Evolutionary conservation across 169 alveolate species (phyloP).

Genomic region (Plasmodium gallinaceum): DNA sequence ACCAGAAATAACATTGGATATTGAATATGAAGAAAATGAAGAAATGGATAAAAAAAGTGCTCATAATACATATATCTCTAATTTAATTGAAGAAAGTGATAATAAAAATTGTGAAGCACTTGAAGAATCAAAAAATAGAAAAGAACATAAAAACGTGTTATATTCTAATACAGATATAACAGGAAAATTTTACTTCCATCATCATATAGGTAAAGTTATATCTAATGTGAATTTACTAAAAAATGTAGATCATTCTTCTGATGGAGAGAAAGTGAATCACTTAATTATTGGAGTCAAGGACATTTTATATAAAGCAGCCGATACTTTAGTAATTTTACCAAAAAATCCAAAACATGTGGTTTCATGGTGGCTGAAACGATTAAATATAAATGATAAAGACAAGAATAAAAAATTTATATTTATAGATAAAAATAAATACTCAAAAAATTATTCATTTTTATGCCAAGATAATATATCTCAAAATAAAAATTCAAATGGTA

Average conservation of each 20-base stretch:
- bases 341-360: conserved; percentile 79
- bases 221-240: conserved; percentile 44
- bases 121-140: conserved; percentile 61
- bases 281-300: conserved; percentile 20
- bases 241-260: conserved; percentile 16
- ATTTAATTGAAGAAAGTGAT: neutral
- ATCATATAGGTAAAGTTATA: conserved; percentile 51
- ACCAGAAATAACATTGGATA: conserved; percentile 14
- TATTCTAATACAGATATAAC: conserved; percentile 75
- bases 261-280: conserved; percentile 54
- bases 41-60: neutral
- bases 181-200: conserved; percentile 75
- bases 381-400: conserved; percentile 60
- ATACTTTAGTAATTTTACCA: conserved; percentile 80
- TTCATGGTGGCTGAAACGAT: conserved; percentile 75
- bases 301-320: conserved; percentile 80
- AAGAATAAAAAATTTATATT: conserved; percentile 81
- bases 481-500: conserved; percentile 60
- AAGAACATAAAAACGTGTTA: conserved; percentile 36
- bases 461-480: conserved; percentile 47
- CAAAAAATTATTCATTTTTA: neutral
- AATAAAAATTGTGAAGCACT: conserved; percentile 7
- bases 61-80: neutral
- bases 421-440: conserved; percentile 75
- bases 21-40: conserved; percentile 22